Evolutionary conservation across 1,284 basidiomycete genomes (phyloP).

Genomic region (Puccinia coronata): DNA sequence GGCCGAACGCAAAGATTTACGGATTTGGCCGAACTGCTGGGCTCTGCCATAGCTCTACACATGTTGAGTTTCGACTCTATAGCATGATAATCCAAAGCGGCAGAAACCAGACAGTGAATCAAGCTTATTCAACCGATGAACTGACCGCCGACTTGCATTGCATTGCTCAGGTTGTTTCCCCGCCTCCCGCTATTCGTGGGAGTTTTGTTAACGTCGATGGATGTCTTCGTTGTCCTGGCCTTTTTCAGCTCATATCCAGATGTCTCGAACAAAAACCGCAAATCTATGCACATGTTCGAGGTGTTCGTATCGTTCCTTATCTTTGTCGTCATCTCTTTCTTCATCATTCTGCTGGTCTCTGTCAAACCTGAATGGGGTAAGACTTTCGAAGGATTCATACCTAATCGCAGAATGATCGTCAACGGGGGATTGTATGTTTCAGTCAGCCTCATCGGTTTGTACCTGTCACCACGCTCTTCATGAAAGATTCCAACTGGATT

Average conservation of each 20-base stretch:
- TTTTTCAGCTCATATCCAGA: slow-evolving; percentile 58
- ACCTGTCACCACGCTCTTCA: background rate
- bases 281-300: slow-evolving; percentile 65
- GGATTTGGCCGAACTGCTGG: slow-evolving; percentile 69
- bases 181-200: slow-evolving; percentile 74
- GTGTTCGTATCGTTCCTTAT: slow-evolving; percentile 70
- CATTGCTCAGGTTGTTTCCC: slow-evolving; percentile 69
- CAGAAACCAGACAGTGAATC: background rate
- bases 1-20: slow-evolving; percentile 57
- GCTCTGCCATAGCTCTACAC: slow-evolving; percentile 74
- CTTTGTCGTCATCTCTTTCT: slow-evolving; percentile 75
- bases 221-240: slow-evolving; percentile 73
- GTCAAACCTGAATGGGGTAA: slow-evolving; percentile 73
- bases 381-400: slow-evolving; percentile 81
- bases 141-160: background rate
- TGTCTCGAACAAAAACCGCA: slow-evolving; percentile 54
- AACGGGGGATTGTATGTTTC: slow-evolving; percentile 75
- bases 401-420: slow-evolving; percentile 67
- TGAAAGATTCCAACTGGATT: background rate
- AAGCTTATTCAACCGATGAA: background rate
- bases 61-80: slow-evolving; percentile 63
- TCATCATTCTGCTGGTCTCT: slow-evolving; percentile 75
- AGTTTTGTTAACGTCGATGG: slow-evolving; percentile 77
- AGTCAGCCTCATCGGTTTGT: slow-evolving; percentile 63
- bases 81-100: background rate